Conservation (phyloP, 2,329 filamentous ascomycete species). For the Nannizziopsis barbatae region DNA sequence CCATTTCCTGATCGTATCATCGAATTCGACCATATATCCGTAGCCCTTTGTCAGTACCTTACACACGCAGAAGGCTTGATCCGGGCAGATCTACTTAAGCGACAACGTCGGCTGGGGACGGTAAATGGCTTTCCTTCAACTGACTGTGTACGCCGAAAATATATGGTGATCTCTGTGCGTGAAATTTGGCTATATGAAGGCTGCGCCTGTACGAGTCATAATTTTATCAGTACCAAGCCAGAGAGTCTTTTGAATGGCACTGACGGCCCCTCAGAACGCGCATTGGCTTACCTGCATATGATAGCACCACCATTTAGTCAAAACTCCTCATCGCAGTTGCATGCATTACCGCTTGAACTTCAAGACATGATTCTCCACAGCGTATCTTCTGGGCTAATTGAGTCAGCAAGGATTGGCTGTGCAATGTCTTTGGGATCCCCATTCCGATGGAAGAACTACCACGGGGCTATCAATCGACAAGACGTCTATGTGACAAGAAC, state of each 20-base stretch:
- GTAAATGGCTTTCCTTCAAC: not conserved
- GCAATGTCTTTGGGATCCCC: constrained; percentile 16
- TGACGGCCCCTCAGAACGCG: constrained; percentile 15
- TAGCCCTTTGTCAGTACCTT: constrained; percentile 8
- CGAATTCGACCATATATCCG: constrained; percentile 1
- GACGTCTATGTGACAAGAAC: constrained; percentile 13
- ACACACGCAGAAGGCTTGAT: constrained; percentile 6
- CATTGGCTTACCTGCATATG: constrained; percentile 16
- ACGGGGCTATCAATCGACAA: constrained; percentile 17
- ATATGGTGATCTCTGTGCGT: constrained; percentile 19
- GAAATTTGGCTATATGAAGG: constrained; percentile 15
- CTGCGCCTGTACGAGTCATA: constrained; percentile 12
- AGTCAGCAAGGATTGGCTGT: constrained; percentile 18
- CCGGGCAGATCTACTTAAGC: constrained; percentile 3
- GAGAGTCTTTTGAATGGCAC: constrained; percentile 17
- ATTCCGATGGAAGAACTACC: constrained; percentile 17
- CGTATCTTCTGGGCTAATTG: constrained; percentile 17
- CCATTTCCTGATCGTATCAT: constrained; percentile 6
- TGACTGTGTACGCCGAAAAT: constrained; percentile 10
- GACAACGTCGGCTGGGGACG: too few species aligned
- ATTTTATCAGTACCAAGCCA: constrained; percentile 14
- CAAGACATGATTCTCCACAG: constrained; percentile 19
- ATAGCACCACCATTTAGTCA: constrained; percentile 11
- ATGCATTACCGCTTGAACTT: constrained; percentile 18
- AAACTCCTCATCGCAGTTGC: constrained; percentile 12